Percentiles rank a stretch among this genome's conserved stretches.
Conservation (phyloP, 768 basidiomycete genomes). For the Leccinum fibrillosum region DNA sequence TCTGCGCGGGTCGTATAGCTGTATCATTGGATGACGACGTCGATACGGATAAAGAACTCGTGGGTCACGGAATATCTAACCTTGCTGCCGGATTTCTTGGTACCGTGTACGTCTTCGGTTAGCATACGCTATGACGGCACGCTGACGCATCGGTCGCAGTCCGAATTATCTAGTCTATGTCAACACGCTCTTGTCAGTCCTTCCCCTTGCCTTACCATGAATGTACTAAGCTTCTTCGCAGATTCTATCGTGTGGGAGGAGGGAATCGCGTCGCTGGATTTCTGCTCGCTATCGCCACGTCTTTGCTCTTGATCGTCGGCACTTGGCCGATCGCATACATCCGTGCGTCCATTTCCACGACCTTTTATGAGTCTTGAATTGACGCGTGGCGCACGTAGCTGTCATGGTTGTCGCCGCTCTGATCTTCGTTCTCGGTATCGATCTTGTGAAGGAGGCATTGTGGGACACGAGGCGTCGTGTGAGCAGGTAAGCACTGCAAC, state of each 20-base stretch:
- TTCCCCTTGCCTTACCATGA: constrained; percentile 3
- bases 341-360: constrained; percentile 57
- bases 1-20: constrained; percentile 40
- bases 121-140: neutral
- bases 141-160: constrained; percentile 32
- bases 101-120: constrained; percentile 57
- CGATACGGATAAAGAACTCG: constrained; percentile 88
- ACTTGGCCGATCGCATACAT: constrained; percentile 90
- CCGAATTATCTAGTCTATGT: constrained; percentile 90
- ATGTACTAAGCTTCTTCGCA: constrained; percentile 14
- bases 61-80: constrained; percentile 92
- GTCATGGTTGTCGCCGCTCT: constrained; percentile 89
- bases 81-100: constrained; percentile 76
- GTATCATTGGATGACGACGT: constrained; percentile 88
- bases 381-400: constrained; percentile 41
- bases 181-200: constrained; percentile 68
- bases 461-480: constrained; percentile 95
- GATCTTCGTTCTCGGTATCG: constrained; percentile 92
- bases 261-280: constrained; percentile 80
- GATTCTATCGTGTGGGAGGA: constrained; percentile 94
- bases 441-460: constrained; percentile 90
- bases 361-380: neutral
- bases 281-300: constrained; percentile 75
- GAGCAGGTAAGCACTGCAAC: constrained; percentile 51
- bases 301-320: constrained; percentile 71